Base-by-base conservation (phyloP, 345 rosid genomes). In the Pugionium cornutum region DNA sequence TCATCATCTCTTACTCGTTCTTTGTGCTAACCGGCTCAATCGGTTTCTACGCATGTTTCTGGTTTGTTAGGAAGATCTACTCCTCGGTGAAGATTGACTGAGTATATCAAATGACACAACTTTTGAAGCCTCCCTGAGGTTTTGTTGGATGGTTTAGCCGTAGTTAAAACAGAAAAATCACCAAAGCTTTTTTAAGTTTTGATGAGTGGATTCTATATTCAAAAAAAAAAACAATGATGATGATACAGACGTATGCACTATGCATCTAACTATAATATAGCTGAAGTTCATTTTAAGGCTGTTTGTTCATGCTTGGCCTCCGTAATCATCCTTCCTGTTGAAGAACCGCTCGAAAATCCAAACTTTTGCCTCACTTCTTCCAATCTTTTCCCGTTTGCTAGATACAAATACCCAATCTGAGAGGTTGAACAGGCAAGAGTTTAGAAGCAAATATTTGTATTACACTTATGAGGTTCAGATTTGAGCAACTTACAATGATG, bases 1-100 rank as follows among this genome's bases (percentile, higher is more conserved):
- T 83, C 31, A 86, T 89, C 37, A 75, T 86, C 53, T 89, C 98
- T 1, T 91, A 84, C 68, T 82, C 96, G 42, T 91, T 91, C 80
- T 91, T 91, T 30, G 95, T 89, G 43, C 72, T 91, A 80, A 91
- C 96, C 0, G 98, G 96, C 33, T 81, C 92, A 10, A 83, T 91
- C 6, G 98, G 96, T 51, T 91, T 91, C 82, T 91, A 87, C 30
- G 90, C 96, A 1, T 91, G 98, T 79, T 86, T 89, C 80, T 91
- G 94, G 95, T 91, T 91, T 69, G 95, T 91, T 29, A 76, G 95
- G 52, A 91, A 86, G 83, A 91, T 91, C 57, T 91, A 91, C 72
- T 86, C 98, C 32, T 89, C 98, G 0, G 95, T 89, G 69, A 91
- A 91, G 74, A 89, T 91, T 3, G 98, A 91, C 75, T 91, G 70